These are phyloP conservation scores for Helenozyma baotianmanensis DNA, from an alignment of 805 yeast genomes.

Conservation along the genomic window DNA sequence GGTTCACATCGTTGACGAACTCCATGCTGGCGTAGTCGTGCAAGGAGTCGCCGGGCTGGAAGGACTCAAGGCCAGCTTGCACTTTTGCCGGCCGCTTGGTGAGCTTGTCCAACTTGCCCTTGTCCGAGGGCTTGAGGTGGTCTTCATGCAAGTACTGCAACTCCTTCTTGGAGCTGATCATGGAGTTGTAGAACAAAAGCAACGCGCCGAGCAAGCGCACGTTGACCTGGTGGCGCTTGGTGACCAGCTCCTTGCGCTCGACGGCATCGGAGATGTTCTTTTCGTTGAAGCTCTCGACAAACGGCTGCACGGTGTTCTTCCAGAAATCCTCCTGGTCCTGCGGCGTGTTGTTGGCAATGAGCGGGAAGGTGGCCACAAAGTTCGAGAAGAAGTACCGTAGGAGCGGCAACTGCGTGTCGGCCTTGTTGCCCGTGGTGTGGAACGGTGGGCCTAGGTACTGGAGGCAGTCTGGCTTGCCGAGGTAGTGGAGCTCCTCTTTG, in stretches of 20 bases:
- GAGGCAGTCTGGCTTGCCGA: slow-evolving; percentile 60
- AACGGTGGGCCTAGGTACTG: slow-evolving; percentile 79
- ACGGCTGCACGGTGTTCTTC: slow-evolving; percentile 74
- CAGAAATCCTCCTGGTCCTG: slow-evolving; percentile 58
- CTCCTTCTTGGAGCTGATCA: slow-evolving; percentile 60
- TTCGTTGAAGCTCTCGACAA: slow-evolving; percentile 71
- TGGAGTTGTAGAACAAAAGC: slow-evolving; percentile 68
- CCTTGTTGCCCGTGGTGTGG: slow-evolving; percentile 19
- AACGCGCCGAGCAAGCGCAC: slow-evolving; percentile 59
- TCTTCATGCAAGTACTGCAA: slow-evolving; percentile 35
- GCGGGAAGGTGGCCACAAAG: slow-evolving; percentile 70
- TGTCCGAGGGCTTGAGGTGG: slow-evolving; percentile 34
- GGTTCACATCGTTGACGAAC: slow-evolving; percentile 51
- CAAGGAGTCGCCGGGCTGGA: slow-evolving; percentile 8
- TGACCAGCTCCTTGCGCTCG: slow-evolving; percentile 70
- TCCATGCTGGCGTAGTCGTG: slow-evolving; percentile 20
- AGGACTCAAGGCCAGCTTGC: slow-evolving; percentile 11
- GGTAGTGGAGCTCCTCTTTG: slow-evolving; percentile 52
- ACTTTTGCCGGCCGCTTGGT: slow-evolving; percentile 12
- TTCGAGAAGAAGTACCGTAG: slow-evolving; percentile 59
- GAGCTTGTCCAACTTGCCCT: slow-evolving; percentile 34
- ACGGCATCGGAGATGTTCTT: slow-evolving; percentile 68
- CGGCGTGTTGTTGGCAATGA: slow-evolving; percentile 47
- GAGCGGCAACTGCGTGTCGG: slow-evolving; percentile 54
- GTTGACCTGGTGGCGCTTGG: slow-evolving; percentile 56